Evolutionary conservation across 257 asterid genomes (phyloP).

Genomic region (Osmanthus fragrans): DNA sequence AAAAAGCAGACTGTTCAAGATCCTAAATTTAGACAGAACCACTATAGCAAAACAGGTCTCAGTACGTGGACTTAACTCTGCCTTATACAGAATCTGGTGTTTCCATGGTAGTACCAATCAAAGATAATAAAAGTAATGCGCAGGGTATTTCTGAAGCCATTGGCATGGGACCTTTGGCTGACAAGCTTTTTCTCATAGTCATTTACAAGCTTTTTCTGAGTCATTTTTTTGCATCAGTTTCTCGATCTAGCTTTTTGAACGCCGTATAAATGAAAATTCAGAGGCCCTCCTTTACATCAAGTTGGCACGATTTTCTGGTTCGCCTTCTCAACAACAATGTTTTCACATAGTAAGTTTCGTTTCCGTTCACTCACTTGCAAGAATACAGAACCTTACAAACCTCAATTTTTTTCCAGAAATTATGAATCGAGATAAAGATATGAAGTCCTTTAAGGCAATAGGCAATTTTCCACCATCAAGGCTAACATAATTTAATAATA

Average conservation of each 20-base stretch:
- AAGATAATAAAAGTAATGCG: conserved; percentile 10
- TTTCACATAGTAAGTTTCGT: conserved; percentile 34
- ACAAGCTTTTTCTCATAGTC: conserved; percentile 14
- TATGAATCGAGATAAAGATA: no score
- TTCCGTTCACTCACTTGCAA: no score
- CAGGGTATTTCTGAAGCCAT: conserved; percentile 17
- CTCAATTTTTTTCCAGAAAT: no score
- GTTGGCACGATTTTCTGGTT: conserved; percentile 52
- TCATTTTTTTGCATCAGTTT: conserved; percentile 18
- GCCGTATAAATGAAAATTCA: conserved; percentile 23
- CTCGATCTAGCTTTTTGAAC: conserved; percentile 28
- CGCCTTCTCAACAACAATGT: conserved; percentile 55
- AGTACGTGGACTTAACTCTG: neutral
- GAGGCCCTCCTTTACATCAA: conserved; percentile 35
- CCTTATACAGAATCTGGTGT: neutral
- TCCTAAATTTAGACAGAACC: no score
- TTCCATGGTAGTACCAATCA: conserved; percentile 21
- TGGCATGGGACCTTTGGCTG: conserved; percentile 32
- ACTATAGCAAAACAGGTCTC: no score
- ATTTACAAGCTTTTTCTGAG: conserved; percentile 18
- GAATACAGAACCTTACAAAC: neutral
- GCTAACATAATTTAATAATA: no score
- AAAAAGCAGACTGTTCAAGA: neutral
- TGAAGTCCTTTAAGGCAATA: no score
- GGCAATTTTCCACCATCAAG: no score